These are phyloP conservation scores for Hymenoscyphus repandus DNA, from an alignment of 2,329 filamentous ascomycete species.

Conservation along the genomic window DNA sequence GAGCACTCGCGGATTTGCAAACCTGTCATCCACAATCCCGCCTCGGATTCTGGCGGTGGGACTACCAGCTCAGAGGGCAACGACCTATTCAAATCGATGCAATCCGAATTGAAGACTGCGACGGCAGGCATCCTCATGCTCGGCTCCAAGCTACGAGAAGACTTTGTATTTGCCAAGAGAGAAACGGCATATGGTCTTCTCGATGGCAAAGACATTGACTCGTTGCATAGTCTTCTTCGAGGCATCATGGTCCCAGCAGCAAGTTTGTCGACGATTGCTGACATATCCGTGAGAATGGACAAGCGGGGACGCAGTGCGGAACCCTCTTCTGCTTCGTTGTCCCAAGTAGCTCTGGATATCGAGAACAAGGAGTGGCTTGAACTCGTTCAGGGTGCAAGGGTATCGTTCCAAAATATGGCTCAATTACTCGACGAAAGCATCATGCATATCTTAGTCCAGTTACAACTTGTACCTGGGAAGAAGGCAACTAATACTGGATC, in stretches of 20 bases:
- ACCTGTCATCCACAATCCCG: constrained; percentile 26
- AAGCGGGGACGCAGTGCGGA: constrained; percentile 32
- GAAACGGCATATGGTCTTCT: constrained; percentile 65
- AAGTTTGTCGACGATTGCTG: constrained; percentile 62
- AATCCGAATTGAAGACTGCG: constrained; percentile 35
- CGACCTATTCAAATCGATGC: constrained; percentile 1
- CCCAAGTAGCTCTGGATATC: constrained; percentile 26
- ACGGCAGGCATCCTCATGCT: constrained; percentile 48
- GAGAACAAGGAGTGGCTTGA: constrained; percentile 57
- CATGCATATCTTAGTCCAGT: constrained; percentile 42
- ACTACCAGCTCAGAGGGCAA: not conserved
- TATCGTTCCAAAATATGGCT: constrained; percentile 58
- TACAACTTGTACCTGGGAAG: constrained; percentile 42
- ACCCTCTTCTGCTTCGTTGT: not conserved
- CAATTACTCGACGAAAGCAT: constrained; percentile 51
- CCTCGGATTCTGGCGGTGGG: constrained; percentile 10
- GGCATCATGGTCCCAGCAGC: constrained; percentile 58
- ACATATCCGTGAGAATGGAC: constrained; percentile 62
- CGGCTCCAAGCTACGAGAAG: constrained; percentile 58
- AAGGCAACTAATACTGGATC: constrained; percentile 33
- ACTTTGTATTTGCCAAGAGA: constrained; percentile 66
- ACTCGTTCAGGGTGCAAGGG: constrained; percentile 59
- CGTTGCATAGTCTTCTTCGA: constrained; percentile 53
- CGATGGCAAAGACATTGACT: constrained; percentile 56
- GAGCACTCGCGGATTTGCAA: constrained; percentile 48